These are phyloP conservation scores for Alternaria viburni DNA, from an alignment of 2,329 filamentous ascomycete species.

Conservation along the genomic window DNA sequence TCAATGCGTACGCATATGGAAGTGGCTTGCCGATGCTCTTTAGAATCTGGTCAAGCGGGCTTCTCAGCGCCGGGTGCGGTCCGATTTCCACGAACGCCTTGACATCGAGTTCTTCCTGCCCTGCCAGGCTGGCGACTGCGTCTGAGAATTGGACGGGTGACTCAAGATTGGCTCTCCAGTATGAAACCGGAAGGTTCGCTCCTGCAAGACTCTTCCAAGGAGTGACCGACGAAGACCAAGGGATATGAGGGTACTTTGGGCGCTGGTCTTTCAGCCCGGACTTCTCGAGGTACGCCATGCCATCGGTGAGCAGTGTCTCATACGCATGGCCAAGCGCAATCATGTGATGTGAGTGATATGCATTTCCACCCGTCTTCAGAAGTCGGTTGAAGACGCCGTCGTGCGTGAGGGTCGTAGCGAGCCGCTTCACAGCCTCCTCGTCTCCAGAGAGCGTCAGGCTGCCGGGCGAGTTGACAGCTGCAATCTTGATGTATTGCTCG, in stretches of 20 bases:
- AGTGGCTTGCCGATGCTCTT: constrained; percentile 11
- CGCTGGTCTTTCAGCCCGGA: background rate
- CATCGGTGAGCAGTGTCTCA: background rate
- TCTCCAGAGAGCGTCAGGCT: constrained; percentile 33
- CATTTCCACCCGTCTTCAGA: constrained; percentile 24
- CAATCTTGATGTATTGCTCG: constrained; percentile 17
- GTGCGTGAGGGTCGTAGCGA: constrained; percentile 35
- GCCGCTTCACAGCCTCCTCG: constrained; percentile 41
- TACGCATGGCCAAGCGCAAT: constrained; percentile 17
- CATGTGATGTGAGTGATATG: constrained; percentile 42
- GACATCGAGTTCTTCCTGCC: background rate
- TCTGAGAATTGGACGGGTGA: constrained; percentile 23
- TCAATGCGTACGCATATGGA: background rate
- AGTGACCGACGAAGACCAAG: constrained; percentile 2
- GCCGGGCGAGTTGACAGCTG: constrained; percentile 28
- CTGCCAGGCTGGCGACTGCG: constrained; percentile 6
- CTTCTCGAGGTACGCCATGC: background rate
- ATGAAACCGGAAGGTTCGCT: background rate
- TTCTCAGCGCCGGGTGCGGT: constrained; percentile 50
- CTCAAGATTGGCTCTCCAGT: constrained; percentile 23
- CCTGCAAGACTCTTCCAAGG: background rate
- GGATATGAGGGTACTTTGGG: background rate
- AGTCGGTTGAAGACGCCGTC: constrained; percentile 14
- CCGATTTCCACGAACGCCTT: constrained; percentile 22
- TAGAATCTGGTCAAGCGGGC: constrained; percentile 48